phyloP scores from a whole-genome alignment of 495 filamentous ascomycete genomes.

The Talaromyces trachyspermus region DNA sequence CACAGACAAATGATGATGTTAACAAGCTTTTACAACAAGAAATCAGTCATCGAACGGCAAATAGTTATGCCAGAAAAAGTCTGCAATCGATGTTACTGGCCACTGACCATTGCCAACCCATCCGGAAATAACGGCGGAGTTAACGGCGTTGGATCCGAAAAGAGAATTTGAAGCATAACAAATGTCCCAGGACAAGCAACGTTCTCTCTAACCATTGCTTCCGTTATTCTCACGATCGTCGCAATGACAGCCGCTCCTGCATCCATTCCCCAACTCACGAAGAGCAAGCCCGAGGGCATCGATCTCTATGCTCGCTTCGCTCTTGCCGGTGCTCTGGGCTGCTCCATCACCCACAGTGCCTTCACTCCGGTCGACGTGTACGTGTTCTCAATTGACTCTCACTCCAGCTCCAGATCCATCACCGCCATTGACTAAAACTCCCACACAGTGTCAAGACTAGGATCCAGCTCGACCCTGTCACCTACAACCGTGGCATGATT shows the following conservation, averaged over 20 bases:
- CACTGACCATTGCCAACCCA: too few relatives aligned
- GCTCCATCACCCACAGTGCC: slow-evolving; percentile 85
- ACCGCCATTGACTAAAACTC: neutral
- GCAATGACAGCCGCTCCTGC: slow-evolving; percentile 37
- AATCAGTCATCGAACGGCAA: too few relatives aligned
- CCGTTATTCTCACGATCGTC: slow-evolving; percentile 11
- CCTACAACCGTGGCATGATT: slow-evolving; percentile 85
- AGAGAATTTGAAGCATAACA: too few relatives aligned
- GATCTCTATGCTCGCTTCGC: slow-evolving; percentile 76
- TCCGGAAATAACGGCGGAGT: too few relatives aligned
- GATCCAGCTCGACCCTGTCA: slow-evolving; percentile 85
- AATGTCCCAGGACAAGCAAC: too few relatives aligned
- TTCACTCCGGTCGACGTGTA: slow-evolving; percentile 97
- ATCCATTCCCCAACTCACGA: too few relatives aligned
- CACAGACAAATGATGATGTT: too few relatives aligned
- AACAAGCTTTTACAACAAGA: too few relatives aligned
- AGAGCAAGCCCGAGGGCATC: slow-evolving; percentile 39
- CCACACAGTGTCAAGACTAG: slow-evolving; percentile 78
- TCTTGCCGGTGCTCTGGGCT: slow-evolving; percentile 89
- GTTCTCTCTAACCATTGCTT: too few relatives aligned
- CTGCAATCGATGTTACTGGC: too few relatives aligned
- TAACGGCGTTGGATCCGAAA: too few relatives aligned
- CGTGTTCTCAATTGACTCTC: slow-evolving; percentile 30
- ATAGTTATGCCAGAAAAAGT: too few relatives aligned
- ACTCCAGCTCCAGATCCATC: neutral